Evolutionary conservation across 1,139 yeast species (phyloP), one percentile per base, ranked within the genome.

Genomic region (Yarrowia galli): DNA sequence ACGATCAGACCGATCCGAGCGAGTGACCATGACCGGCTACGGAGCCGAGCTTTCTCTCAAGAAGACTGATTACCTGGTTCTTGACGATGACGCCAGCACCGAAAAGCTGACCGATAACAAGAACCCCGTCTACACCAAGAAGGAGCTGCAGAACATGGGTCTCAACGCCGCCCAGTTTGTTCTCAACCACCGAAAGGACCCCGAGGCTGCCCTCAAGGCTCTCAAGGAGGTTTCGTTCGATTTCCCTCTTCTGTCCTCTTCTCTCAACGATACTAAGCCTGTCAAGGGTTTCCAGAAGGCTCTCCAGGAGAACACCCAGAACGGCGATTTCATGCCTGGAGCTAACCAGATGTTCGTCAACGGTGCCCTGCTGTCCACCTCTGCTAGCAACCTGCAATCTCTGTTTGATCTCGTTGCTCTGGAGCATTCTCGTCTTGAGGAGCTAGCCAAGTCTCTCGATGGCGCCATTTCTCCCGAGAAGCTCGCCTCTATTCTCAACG

Each of bases 11-110:
- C 36, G 53, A 42, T 36, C 69, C 20, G 72, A 73, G 32, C 71
- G 74, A 10, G 86, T 85, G 54, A 63, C 73, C 0, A 75, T 90
- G 40, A 74, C 85, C 12, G 96, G 96, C 0, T 91, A 86, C 75
- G 96, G 92, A 1, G 87, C 84, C 7, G 88, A 84, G 53, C 75
- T 89, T 65, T 83, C 87, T 1, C 74, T 89, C 70, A 89, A 88
- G 71, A 79, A 88, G 69, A 84, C 89, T 0, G 91, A 88, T 71
- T 87, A 88, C 70, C 78, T 86, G 18, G 89, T 83, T 2, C 82
- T 87, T 68, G 91, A 88, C 73, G 92, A 87, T 70, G 79, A 89
- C 64, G 85, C 83, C 45, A 70, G 74, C 25, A 67, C 72, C 1
- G 72, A 72, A 6, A 69, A 68, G 6, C 58, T 60, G 3, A 69